Evolutionary conservation across 148 eudicot genomes (phyloP), one percentile per base, ranked within the genome.

Genomic region (Vaccinium macrocarpon): DNA sequence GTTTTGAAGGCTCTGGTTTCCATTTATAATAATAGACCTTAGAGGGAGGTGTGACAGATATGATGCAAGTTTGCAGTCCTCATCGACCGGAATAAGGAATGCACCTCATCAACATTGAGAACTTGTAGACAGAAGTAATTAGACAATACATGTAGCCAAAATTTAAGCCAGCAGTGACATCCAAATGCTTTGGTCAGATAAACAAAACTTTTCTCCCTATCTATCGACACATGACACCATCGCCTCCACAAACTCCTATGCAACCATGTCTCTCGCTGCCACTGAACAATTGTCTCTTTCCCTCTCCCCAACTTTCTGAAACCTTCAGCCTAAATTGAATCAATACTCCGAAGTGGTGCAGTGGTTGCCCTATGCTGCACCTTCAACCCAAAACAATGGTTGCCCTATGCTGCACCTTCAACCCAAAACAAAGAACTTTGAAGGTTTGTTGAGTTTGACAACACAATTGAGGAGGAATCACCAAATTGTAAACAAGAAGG

Each of bases 281-380:
- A 18, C 59, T 8, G 19, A 38, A 11, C 38, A 12, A 6, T 3
- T 55, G 21, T 46, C 48, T 42, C 16, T 35, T 29, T 12, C 56
- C 55, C 79, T 13, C 19, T 35, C 48, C 50, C 19, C 29, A 1
- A 18, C 70, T 59, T 57, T 29, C 46, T 79, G 81, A 25, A 19
- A 79, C 48, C 62, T 52, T 78, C 81, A 52, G 48, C 46, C 62
- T 56, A 78, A 78, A 53, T 78, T 53, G 32, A 76, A 50, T 50
- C 57, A 49, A 76, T 76, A 55, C 79, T 49, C 79, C 79, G 1
- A 48, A 50, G 56, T 76, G 79, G 56, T 23, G 55, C 79, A 76
- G 38, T 29, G 56, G 16, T 49, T 48, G 53, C 79, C 78, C 55
- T 76, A 21, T 25, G 23, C 21, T 46, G 53, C 53, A 75, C 15